phyloP scores from a whole-genome alignment of 164 flowering plant genomes.

The Vitis labrusca region DNA sequence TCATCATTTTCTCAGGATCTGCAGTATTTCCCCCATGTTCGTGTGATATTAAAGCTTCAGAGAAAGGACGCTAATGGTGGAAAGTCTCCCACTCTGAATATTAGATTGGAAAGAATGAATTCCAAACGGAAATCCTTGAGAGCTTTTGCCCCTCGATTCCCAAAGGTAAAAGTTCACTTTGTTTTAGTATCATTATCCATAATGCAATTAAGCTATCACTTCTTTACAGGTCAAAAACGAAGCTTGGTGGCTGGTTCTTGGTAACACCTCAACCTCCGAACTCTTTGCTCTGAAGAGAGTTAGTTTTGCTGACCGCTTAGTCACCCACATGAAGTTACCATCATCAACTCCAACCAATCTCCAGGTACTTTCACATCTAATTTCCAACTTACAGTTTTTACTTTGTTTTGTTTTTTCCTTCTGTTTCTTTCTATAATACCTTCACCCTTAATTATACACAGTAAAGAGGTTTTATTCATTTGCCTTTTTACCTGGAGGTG shows the following conservation, averaged over 20 bases:
- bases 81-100: conserved; percentile 32
- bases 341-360: conserved; percentile 34
- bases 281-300: conserved; percentile 80
- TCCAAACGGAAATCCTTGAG: conserved; percentile 41
- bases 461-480: too few relatives aligned
- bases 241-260: conserved; percentile 97
- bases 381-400: not conserved
- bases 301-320: conserved; percentile 60
- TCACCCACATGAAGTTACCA: conserved; percentile 74
- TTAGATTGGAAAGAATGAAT: conserved; percentile 65
- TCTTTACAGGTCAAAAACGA: conserved; percentile 78
- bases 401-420: not conserved
- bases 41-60: conserved; percentile 56
- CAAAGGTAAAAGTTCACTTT: conserved; percentile 58
- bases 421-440: not conserved
- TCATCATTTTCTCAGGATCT: conserved; percentile 53
- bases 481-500: too few relatives aligned
- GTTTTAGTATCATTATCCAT: not conserved
- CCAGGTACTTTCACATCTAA: conserved; percentile 40
- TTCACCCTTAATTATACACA: not conserved
- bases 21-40: conserved; percentile 69
- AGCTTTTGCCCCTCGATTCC: conserved; percentile 85
- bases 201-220: conserved; percentile 12
- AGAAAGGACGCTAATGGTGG: conserved; percentile 28
- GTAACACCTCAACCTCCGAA: conserved; percentile 71